These are phyloP conservation scores for Myxozyma sirexii DNA, from an alignment of 805 yeast genomes.

Conservation along the genomic window DNA sequence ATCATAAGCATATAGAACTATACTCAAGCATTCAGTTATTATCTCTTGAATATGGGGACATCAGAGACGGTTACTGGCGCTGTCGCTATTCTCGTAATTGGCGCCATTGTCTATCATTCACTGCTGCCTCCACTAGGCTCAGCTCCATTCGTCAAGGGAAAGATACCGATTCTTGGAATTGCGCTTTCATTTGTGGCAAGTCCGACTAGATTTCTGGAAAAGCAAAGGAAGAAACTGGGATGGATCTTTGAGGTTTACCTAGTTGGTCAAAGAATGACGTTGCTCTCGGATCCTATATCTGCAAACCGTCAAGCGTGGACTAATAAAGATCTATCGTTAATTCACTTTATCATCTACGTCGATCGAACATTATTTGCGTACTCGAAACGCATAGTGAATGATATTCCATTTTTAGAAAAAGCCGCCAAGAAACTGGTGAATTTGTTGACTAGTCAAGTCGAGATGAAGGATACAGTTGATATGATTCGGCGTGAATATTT, in stretches of 20 bases:
- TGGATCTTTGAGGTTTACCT: conserved; percentile 15
- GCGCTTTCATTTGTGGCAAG: conserved; percentile 11
- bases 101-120: neutral
- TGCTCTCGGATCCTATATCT: conserved; percentile 25
- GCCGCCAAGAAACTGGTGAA: conserved; percentile 1
- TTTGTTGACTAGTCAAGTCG: neutral
- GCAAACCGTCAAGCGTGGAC: conserved; percentile 10
- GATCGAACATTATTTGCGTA: conserved; percentile 6
- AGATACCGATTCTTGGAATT: conserved; percentile 17
- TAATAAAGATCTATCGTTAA: neutral
- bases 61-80: neutral
- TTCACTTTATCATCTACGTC: conserved; percentile 3
- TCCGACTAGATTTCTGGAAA: conserved; percentile 2
- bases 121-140: neutral
- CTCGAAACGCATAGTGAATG: neutral
- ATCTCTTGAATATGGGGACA: neutral
- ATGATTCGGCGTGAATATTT: neutral
- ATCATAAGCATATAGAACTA: too few species aligned
- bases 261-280: conserved; percentile 20
- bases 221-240: conserved; percentile 12
- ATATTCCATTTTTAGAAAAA: conserved; percentile 1
- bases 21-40: too few species aligned
- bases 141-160: conserved; percentile 22
- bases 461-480: conserved; percentile 1
- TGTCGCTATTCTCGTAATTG: neutral